These are phyloP conservation scores for Grigorovia humatica DNA, from an alignment of 805 yeast genomes.

Conservation along the genomic window DNA sequence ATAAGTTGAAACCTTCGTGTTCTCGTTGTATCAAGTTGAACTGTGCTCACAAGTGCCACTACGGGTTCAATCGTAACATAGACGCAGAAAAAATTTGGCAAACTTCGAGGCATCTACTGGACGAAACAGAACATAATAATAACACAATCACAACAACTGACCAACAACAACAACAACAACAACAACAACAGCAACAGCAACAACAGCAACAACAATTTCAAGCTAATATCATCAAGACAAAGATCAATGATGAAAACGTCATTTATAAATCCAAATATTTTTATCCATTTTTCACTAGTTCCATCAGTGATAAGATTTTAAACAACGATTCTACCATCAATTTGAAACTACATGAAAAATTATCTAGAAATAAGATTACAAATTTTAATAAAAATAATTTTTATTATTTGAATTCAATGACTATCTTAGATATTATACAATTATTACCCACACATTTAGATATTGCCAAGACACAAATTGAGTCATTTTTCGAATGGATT, in stretches of 20 bases:
- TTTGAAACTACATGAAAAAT: slow-evolving; percentile 1
- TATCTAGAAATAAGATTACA: slow-evolving; percentile 15
- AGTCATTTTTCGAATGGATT: slow-evolving; percentile 15
- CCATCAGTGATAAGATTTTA: slow-evolving; percentile 16
- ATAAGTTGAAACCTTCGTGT: slow-evolving; percentile 15
- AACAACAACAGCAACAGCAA: neutral
- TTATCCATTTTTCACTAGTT: slow-evolving; percentile 18
- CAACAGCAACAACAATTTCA: neutral
- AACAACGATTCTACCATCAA: slow-evolving; percentile 2
- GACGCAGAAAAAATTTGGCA: neutral
- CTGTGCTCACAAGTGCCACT: slow-evolving; percentile 10
- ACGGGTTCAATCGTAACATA: slow-evolving; percentile 11
- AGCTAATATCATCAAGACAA: neutral
- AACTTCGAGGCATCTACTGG: slow-evolving; percentile 1
- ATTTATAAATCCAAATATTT: slow-evolving; percentile 16
- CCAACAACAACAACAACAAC: neutral
- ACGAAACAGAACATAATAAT: neutral
- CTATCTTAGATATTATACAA: slow-evolving; percentile 10
- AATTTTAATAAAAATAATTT: slow-evolving; percentile 10
- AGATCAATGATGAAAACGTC: slow-evolving; percentile 1
- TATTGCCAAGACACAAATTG: slow-evolving; percentile 10
- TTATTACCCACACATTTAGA: slow-evolving; percentile 12
- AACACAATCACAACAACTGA: neutral
- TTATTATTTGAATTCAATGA: neutral
- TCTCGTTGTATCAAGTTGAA: slow-evolving; percentile 11